Evolutionary conservation across 331 rosid genomes (phyloP).

Genomic region (Saraca asoca): DNA sequence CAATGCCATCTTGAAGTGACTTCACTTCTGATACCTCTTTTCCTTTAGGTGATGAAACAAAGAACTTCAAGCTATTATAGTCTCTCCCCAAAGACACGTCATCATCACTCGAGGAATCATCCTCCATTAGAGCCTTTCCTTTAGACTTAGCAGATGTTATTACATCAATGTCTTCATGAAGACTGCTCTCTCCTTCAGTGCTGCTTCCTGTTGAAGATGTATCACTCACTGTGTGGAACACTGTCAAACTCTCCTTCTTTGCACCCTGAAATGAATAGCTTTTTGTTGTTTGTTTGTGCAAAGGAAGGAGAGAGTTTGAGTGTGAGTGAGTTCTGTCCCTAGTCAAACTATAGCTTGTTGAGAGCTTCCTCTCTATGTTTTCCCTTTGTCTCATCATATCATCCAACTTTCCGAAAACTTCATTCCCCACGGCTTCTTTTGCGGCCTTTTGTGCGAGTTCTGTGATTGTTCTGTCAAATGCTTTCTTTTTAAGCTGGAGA

Average conservation of each 20-base stretch:
- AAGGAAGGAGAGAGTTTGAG: conserved; percentile 59
- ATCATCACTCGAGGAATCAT: conserved; percentile 33
- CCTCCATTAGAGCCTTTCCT: conserved; percentile 39
- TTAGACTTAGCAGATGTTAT: conserved; percentile 19
- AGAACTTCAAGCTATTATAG: background rate
- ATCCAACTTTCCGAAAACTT: conserved; percentile 44
- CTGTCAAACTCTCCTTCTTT: conserved; percentile 40
- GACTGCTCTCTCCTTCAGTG: conserved; percentile 41
- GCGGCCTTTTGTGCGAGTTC: conserved; percentile 55
- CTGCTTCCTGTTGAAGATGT: conserved; percentile 49
- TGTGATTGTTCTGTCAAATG: conserved; percentile 52
- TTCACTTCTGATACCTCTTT: background rate
- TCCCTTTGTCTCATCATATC: conserved; percentile 51
- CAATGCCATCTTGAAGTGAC: background rate
- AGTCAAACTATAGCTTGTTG: conserved; percentile 68
- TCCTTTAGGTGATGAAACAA: background rate
- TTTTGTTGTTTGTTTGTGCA: conserved; percentile 41
- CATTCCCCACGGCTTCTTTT: conserved; percentile 44
- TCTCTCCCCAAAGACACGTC: background rate
- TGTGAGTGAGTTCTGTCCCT: conserved; percentile 46
- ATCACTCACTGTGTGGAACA: conserved; percentile 53
- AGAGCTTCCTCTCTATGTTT: conserved; percentile 62
- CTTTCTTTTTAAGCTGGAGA: conserved; percentile 64
- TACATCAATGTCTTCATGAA: conserved; percentile 37
- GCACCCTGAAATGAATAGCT: conserved; percentile 49